phyloP scores from a whole-genome alignment of 2,329 filamentous ascomycete species.

The Tolypocladium endophyticum region DNA sequence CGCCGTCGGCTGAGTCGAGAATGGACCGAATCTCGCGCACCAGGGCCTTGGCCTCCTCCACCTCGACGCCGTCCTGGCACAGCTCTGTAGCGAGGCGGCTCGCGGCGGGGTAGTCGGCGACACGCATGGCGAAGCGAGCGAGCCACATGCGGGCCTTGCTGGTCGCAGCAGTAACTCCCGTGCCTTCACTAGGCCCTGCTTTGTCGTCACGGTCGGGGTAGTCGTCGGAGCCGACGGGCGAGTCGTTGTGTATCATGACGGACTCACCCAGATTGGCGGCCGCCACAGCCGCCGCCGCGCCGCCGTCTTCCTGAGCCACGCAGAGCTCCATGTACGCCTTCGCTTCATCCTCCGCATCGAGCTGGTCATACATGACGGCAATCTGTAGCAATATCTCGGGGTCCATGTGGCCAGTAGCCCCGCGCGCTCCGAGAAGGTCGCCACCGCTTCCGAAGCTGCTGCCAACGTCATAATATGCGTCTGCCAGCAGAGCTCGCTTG shows the following conservation, averaged over 20 bases:
- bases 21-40: slow-evolving; percentile 76
- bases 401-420: slow-evolving; percentile 56
- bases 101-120: slow-evolving; percentile 64
- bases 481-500: slow-evolving; percentile 82
- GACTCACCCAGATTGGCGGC: slow-evolving; percentile 33
- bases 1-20: slow-evolving; percentile 41
- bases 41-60: slow-evolving; percentile 92
- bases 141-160: slow-evolving; percentile 92
- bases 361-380: slow-evolving; percentile 74
- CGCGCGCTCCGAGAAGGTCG: slow-evolving; percentile 35
- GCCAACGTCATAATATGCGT: slow-evolving; percentile 68
- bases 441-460: slow-evolving; percentile 42
- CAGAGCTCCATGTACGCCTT: slow-evolving; percentile 94
- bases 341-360: slow-evolving; percentile 68
- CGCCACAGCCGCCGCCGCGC: slow-evolving; percentile 29
- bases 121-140: slow-evolving; percentile 67
- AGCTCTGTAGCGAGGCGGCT: slow-evolving; percentile 79
- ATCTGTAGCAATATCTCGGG: slow-evolving; percentile 88
- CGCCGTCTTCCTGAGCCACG: slow-evolving; percentile 81
- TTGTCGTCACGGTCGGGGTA: slow-evolving; percentile 23
- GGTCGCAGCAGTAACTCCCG: slow-evolving; percentile 83
- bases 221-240: slow-evolving; percentile 27
- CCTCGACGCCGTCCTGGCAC: slow-evolving; percentile 90
- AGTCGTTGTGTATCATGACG: slow-evolving; percentile 46
- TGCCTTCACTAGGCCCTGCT: slow-evolving; percentile 38